phyloP scores from a whole-genome alignment of 1,139 yeast species.

The Yamadazyma siamensis region DNA sequence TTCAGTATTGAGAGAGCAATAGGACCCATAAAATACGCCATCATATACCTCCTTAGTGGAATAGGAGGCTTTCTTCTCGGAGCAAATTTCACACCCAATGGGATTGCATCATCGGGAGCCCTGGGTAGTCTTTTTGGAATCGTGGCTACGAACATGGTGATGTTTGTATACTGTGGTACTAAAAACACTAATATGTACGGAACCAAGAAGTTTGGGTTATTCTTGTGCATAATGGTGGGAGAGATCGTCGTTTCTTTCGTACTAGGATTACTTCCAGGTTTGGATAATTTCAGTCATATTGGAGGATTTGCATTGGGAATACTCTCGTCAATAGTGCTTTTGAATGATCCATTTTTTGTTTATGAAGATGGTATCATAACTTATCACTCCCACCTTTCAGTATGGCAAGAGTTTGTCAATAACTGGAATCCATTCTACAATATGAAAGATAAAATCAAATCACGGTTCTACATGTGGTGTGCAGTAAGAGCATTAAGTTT shows the following conservation, averaged over 20 bases:
- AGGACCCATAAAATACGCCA: conserved; percentile 53
- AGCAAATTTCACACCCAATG: conserved; percentile 68
- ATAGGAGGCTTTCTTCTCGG: conserved; percentile 69
- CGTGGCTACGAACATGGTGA: conserved; percentile 58
- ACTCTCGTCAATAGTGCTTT: conserved; percentile 46
- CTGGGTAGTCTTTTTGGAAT: conserved; percentile 75
- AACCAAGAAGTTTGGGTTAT: conserved; percentile 40
- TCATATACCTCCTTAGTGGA: conserved; percentile 62
- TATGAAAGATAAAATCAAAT: conserved; percentile 30
- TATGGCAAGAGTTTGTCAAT: conserved; percentile 40
- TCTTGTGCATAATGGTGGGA: conserved; percentile 46
- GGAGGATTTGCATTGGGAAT: conserved; percentile 74
- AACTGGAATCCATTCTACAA: conserved; percentile 42
- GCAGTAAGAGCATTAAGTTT: conserved; percentile 45
- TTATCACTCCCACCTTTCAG: conserved; percentile 31
- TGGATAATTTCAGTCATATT: conserved; percentile 73
- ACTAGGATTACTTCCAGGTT: conserved; percentile 68
- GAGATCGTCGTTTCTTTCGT: conserved; percentile 63
- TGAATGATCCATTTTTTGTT: conserved; percentile 58
- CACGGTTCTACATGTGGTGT: conserved; percentile 48
- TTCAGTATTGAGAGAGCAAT: conserved; percentile 57
- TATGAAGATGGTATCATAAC: conserved; percentile 42
- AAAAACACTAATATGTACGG: conserved; percentile 44
- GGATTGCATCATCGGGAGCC: conserved; percentile 71
- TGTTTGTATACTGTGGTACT: conserved; percentile 55